A percentile compares a stretch with the other conserved stretches of the same genome.
These are phyloP conservation scores for Candida endomychidarum DNA, from an alignment of 805 yeast species.

Conservation along the genomic window DNA sequence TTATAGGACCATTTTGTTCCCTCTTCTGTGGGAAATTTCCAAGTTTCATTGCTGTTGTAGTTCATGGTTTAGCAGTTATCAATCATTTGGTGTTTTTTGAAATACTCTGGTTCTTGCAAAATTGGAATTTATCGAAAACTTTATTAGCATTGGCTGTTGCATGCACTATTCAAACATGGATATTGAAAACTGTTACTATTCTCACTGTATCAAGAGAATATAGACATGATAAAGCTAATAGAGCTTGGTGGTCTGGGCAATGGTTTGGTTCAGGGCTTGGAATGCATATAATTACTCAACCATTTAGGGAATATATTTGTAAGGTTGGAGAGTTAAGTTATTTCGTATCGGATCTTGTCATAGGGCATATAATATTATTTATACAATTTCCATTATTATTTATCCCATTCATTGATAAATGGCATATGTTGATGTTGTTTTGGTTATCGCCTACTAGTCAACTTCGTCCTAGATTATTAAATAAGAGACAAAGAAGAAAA, in stretches of 20 bases:
- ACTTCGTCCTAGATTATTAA: conserved; percentile 45
- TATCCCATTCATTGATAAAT: conserved; percentile 61
- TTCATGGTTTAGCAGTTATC: conserved; percentile 54
- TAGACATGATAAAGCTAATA: conserved; percentile 56
- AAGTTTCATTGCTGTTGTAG: conserved; percentile 52
- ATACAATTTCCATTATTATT: conserved; percentile 61
- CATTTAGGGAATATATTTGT: conserved; percentile 61
- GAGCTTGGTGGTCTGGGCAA: conserved; percentile 66
- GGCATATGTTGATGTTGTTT: conserved; percentile 65
- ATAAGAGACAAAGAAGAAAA: conserved; percentile 42
- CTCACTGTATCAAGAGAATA: conserved; percentile 61
- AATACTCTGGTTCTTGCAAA: conserved; percentile 64
- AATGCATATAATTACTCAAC: conserved; percentile 59
- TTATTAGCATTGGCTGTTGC: conserved; percentile 61
- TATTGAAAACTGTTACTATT: conserved; percentile 52
- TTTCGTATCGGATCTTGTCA: conserved; percentile 61
- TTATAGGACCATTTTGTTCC: conserved; percentile 50
- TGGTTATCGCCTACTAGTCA: conserved; percentile 65
- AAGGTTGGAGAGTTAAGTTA: conserved; percentile 66
- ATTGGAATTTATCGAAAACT: conserved; percentile 61
- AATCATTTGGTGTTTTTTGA: conserved; percentile 58
- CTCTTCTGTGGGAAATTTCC: conserved; percentile 48
- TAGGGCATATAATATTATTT: conserved; percentile 59
- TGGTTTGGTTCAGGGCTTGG: conserved; percentile 68
- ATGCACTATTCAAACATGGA: conserved; percentile 54